Percentiles rank a stretch among this genome's conserved stretches.
These are phyloP conservation scores for Suhomyces vadensis DNA, from an alignment of 805 yeast species.

Conservation along the genomic window DNA sequence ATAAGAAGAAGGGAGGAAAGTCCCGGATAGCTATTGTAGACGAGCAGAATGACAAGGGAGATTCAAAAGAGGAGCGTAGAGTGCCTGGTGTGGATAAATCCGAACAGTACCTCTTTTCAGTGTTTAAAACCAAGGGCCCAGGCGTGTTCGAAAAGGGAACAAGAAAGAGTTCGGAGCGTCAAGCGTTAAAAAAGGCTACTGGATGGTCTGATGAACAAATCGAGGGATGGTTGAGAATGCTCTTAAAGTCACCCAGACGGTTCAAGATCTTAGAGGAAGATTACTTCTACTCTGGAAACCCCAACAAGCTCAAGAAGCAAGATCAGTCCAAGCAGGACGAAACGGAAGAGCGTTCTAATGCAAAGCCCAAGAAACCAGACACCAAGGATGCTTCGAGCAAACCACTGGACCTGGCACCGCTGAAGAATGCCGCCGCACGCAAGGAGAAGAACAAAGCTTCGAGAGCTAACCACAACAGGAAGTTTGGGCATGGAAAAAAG, in stretches of 20 bases:
- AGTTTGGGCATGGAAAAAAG: constrained; percentile 60
- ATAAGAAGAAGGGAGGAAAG: constrained; percentile 12
- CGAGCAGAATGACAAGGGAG: constrained; percentile 14
- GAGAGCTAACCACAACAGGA: constrained; percentile 66
- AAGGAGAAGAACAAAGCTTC: constrained; percentile 59
- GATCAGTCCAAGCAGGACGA: not conserved
- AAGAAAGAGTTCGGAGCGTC: constrained; percentile 55
- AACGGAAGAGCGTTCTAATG: not conserved
- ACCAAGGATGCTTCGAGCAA: not conserved
- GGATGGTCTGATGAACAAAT: constrained; percentile 88
- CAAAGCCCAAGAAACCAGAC: not conserved
- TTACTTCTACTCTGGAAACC: constrained; percentile 34
- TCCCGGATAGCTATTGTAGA: constrained; percentile 32
- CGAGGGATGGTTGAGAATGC: constrained; percentile 89
- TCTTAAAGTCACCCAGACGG: constrained; percentile 63
- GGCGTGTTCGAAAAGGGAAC: constrained; percentile 39
- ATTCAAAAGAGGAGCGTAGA: constrained; percentile 9
- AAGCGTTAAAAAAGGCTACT: constrained; percentile 50
- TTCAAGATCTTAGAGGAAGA: constrained; percentile 63
- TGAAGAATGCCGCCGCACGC: constrained; percentile 36
- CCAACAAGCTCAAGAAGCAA: constrained; percentile 13
- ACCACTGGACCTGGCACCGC: constrained; percentile 6
- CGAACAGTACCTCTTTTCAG: constrained; percentile 58
- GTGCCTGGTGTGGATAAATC: constrained; percentile 37
- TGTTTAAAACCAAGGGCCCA: constrained; percentile 51